These are phyloP conservation scores for Myxozyma neotropica DNA, from an alignment of 805 yeast species.

Conservation along the genomic window DNA sequence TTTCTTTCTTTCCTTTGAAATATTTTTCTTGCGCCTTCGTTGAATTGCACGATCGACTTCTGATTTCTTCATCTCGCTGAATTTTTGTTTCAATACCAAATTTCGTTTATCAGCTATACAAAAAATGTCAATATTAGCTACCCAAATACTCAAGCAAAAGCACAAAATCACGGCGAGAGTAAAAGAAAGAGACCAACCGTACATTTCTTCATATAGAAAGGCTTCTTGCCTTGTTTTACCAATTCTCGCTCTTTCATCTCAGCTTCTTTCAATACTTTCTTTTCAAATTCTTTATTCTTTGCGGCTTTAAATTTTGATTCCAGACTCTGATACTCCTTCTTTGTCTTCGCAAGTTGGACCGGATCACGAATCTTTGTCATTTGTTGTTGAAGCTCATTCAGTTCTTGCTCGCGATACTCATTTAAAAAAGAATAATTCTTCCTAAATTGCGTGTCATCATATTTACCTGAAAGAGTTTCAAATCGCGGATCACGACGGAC, in stretches of 20 bases:
- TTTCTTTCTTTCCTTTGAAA: constrained; percentile 35
- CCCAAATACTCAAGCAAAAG: no score
- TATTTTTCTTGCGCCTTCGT: constrained; percentile 32
- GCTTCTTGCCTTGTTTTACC: constrained; percentile 74
- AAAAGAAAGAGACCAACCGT: neutral
- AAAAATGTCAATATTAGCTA: neutral
- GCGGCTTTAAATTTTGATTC: constrained; percentile 63
- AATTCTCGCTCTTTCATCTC: constrained; percentile 82
- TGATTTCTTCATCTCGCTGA: constrained; percentile 31
- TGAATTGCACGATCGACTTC: constrained; percentile 33
- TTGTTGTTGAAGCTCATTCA: constrained; percentile 47
- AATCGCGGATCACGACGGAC: constrained; percentile 75
- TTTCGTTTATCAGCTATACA: constrained; percentile 29
- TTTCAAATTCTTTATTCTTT: constrained; percentile 74
- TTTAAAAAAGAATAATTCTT: constrained; percentile 83
- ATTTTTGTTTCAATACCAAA: constrained; percentile 26
- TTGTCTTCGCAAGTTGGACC: constrained; percentile 45
- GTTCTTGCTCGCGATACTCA: constrained; percentile 77
- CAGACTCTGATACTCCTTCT: constrained; percentile 43
- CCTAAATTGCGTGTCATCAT: constrained; percentile 67
- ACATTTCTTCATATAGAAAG: constrained; percentile 45
- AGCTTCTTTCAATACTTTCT: constrained; percentile 62
- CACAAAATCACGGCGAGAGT: neutral
- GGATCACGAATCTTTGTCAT: constrained; percentile 52
- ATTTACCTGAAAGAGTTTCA: constrained; percentile 85